phyloP scores from a whole-genome alignment of 768 basidiomycete species.

The Favolaschia claudopus region DNA sequence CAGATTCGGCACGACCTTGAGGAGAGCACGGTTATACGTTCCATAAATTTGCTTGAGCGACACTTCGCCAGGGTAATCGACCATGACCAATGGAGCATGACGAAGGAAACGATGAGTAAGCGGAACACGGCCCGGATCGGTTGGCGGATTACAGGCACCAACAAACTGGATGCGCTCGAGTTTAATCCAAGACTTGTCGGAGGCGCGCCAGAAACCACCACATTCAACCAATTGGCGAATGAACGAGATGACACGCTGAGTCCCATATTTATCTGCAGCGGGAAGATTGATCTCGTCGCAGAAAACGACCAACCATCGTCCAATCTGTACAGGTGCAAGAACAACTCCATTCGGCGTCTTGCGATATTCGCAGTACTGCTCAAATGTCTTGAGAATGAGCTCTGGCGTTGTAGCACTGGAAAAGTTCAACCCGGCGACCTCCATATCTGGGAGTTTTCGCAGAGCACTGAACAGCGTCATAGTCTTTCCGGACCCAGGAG shows the following conservation, averaged over 20 bases:
- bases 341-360: slow-evolving; percentile 99
- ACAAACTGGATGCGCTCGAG: slow-evolving; percentile 99
- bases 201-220: slow-evolving; percentile 93
- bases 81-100: slow-evolving; percentile 97
- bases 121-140: slow-evolving; percentile 98
- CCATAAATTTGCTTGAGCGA: slow-evolving; percentile 99
- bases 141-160: slow-evolving; percentile 98
- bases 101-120: slow-evolving; percentile 97
- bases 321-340: slow-evolving; percentile 92
- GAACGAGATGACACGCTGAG: slow-evolving; percentile 98
- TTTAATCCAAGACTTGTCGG: slow-evolving; percentile 96
- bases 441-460: slow-evolving; percentile 97
- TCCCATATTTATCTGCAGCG: slow-evolving; percentile 96
- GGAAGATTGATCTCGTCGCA: slow-evolving; percentile 99
- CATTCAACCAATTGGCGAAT: slow-evolving; percentile 95
- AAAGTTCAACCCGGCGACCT: slow-evolving; percentile 98
- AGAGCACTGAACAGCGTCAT: slow-evolving; percentile 99
- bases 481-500: slow-evolving; percentile 99
- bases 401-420: slow-evolving; percentile 99
- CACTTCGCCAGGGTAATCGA: slow-evolving; percentile 97
- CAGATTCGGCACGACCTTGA: slow-evolving; percentile 94
- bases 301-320: slow-evolving; percentile 99
- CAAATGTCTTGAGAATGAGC: slow-evolving; percentile 98
- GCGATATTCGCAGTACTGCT: slow-evolving; percentile 98
- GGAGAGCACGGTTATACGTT: slow-evolving; percentile 94